A percentile compares a stretch with the other conserved stretches of the same genome.
Evolutionary conservation across 495 filamentous ascomycete species (phyloP).

Genomic region (Xylaria scruposa): DNA sequence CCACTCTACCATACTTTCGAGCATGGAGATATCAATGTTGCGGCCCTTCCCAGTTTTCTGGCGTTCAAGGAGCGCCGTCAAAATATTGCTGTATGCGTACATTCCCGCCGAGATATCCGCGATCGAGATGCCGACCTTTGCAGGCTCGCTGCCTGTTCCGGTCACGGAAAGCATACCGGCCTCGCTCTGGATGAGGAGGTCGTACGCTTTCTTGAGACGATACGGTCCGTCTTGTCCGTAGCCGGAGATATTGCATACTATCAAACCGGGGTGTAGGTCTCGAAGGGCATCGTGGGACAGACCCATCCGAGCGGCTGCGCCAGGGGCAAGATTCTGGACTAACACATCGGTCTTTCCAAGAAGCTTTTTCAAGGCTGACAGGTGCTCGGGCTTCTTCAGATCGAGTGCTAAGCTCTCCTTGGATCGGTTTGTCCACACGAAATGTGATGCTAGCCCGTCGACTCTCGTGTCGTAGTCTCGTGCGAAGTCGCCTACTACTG

Average conservation of each 20-base stretch:
- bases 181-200: constrained; percentile 62
- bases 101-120: constrained; percentile 59
- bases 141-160: constrained; percentile 53
- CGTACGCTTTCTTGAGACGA: constrained; percentile 62
- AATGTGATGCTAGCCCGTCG: constrained; percentile 57
- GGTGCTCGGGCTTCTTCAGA: constrained; percentile 51
- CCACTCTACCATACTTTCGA: constrained; percentile 63
- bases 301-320: constrained; percentile 55
- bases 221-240: constrained; percentile 60
- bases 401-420: constrained; percentile 59
- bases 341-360: constrained; percentile 56
- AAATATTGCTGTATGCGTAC: constrained; percentile 59
- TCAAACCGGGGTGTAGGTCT: constrained; percentile 33
- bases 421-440: constrained; percentile 60
- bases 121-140: constrained; percentile 59
- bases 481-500: constrained; percentile 57
- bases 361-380: constrained; percentile 51
- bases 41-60: constrained; percentile 50
- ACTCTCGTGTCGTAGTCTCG: constrained; percentile 57
- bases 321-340: constrained; percentile 60
- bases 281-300: constrained; percentile 45
- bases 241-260: constrained; percentile 61
- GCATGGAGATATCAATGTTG: constrained; percentile 60
- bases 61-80: constrained; percentile 56
- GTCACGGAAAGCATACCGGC: constrained; percentile 60